Conservation (phyloP, 2,329 filamentous ascomycete species). For the Fusarium sp. region DNA sequence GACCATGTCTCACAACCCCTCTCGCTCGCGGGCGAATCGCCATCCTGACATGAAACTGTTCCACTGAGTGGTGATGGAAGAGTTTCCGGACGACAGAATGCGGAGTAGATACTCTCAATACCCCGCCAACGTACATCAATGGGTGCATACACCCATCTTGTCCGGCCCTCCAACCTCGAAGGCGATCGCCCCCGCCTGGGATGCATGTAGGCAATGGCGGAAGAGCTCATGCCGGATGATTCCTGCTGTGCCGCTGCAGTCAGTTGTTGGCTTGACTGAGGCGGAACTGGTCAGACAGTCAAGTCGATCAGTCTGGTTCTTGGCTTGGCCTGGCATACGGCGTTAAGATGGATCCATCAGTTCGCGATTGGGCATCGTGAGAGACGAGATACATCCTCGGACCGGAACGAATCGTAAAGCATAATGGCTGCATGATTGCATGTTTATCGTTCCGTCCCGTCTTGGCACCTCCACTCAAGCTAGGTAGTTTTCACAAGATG, state of each 20-base stretch:
- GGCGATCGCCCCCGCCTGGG: neutral
- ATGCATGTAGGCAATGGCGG: neutral
- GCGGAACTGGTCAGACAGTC: neutral
- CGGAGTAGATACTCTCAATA: neutral
- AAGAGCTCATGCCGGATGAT: neutral
- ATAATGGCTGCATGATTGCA: neutral
- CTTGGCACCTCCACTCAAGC: neutral
- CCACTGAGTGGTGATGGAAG: neutral
- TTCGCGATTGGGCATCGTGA: neutral
- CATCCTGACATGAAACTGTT: neutral
- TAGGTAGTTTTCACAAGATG: neutral
- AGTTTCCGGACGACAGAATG: neutral
- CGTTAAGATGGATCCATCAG: neutral
- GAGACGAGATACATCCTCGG: neutral
- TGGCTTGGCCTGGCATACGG: neutral
- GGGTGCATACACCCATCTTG: neutral
- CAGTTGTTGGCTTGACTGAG: neutral
- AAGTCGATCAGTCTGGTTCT: neutral
- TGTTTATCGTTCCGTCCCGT: neutral
- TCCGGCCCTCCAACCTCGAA: neutral
- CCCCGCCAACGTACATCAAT: neutral
- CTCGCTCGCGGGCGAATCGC: neutral
- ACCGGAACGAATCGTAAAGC: neutral
- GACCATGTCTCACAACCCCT: neutral
- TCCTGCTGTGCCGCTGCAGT: neutral